phyloP scores from a whole-genome alignment of 2,329 filamentous ascomycete genomes.

The Bimuria novae-zelandiae region DNA sequence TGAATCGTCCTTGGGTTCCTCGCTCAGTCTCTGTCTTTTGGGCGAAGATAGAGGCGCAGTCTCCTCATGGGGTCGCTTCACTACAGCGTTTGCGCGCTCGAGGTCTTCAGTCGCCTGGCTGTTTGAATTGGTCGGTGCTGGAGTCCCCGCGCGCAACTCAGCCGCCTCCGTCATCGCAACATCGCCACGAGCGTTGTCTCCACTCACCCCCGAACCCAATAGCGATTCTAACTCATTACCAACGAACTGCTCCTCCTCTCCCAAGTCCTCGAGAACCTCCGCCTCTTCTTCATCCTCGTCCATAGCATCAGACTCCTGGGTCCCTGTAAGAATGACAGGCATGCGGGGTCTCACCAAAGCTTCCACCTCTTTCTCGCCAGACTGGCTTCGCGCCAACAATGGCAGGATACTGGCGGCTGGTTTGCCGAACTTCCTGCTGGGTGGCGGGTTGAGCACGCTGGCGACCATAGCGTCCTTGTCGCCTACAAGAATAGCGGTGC shows the following conservation, averaged over 20 bases:
- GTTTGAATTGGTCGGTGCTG: not conserved
- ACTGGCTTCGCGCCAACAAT: conserved; percentile 70
- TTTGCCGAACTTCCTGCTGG: conserved; percentile 62
- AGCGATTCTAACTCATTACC: conserved; percentile 34
- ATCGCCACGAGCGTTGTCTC: conserved; percentile 16
- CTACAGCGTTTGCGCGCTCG: conserved; percentile 10
- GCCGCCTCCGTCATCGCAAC: conserved; percentile 20
- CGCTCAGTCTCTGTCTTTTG: conserved; percentile 33
- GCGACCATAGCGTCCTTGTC: conserved; percentile 76
- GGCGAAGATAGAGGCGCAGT: conserved; percentile 28
- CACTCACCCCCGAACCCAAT: conserved; percentile 23
- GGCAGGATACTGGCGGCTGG: conserved; percentile 77
- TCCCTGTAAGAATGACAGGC: conserved; percentile 46
- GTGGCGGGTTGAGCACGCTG: conserved; percentile 78
- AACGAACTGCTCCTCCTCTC: conserved; percentile 61
- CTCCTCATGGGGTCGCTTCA: conserved; percentile 32
- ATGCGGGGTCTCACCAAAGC: conserved; percentile 63
- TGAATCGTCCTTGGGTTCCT: conserved; percentile 10
- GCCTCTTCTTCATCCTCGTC: conserved; percentile 30
- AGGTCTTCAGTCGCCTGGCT: not conserved
- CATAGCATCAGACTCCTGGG: conserved; percentile 21
- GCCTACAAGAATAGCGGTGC: conserved; percentile 73
- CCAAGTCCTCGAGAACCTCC: conserved; percentile 40
- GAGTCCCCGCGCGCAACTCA: not conserved
- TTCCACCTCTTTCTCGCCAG: conserved; percentile 69